These are phyloP conservation scores for Kodamaea arcana DNA, from an alignment of 1,139 yeast genomes.

Conservation along the genomic window DNA sequence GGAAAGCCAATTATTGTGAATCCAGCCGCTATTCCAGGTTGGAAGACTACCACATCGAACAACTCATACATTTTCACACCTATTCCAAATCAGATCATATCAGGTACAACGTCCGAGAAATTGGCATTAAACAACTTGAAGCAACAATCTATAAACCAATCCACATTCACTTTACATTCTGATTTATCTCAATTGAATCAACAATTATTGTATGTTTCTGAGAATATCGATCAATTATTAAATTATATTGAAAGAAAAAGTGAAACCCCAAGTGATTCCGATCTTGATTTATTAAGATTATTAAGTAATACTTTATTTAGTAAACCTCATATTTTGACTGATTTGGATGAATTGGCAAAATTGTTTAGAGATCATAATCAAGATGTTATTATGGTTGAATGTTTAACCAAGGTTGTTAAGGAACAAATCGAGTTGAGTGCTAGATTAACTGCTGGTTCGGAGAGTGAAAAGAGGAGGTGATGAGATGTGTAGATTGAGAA, in stretches of 20 bases:
- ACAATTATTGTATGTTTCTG: conserved; percentile 53
- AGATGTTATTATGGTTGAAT: conserved; percentile 80
- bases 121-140: conserved; percentile 46
- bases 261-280: conserved; percentile 46
- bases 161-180: conserved; percentile 17
- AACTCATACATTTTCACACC: conserved; percentile 74
- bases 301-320: conserved; percentile 60
- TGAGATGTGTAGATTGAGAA: conserved; percentile 1
- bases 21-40: conserved; percentile 45
- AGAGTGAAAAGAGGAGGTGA: conserved; percentile 15
- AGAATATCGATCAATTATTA: conserved; percentile 50
- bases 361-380: conserved; percentile 72
- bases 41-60: conserved; percentile 30
- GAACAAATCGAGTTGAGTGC: conserved; percentile 82
- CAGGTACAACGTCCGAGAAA: conserved; percentile 56
- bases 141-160: conserved; percentile 18
- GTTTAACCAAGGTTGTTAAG: conserved; percentile 78
- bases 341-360: conserved; percentile 54
- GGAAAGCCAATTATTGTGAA: conserved; percentile 45
- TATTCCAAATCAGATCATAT: conserved; percentile 62
- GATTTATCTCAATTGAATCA: conserved; percentile 43
- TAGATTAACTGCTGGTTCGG: conserved; percentile 53
- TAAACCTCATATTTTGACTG: conserved; percentile 55
- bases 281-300: conserved; percentile 58
- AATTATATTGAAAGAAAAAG: conserved; percentile 43